Conservation (phyloP, 2,329 filamentous ascomycete species). For the Exophiala bonariae region DNA sequence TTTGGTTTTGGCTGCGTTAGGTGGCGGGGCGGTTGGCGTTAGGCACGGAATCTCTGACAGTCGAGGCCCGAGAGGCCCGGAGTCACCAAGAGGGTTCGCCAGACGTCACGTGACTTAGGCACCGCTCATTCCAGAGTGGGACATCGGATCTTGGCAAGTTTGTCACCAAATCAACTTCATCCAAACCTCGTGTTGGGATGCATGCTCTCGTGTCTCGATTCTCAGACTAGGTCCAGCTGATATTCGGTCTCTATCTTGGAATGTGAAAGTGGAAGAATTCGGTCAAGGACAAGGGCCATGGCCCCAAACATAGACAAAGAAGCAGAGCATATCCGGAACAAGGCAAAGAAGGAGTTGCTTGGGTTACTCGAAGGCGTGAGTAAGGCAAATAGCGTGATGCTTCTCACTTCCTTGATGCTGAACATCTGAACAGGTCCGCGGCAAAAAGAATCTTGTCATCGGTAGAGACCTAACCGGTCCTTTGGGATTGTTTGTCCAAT, state of each 20-base stretch:
- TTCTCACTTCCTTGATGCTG: slow-evolving; percentile 28
- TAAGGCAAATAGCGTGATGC: slow-evolving; percentile 33
- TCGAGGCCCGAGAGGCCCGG: neutral
- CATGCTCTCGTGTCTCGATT: too few relatives aligned
- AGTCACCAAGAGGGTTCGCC: too few relatives aligned
- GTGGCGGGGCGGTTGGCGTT: slow-evolving; percentile 1
- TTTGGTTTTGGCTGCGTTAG: slow-evolving; percentile 5
- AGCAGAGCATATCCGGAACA: slow-evolving; percentile 48
- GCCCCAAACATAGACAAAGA: slow-evolving; percentile 45
- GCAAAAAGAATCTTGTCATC: slow-evolving; percentile 97
- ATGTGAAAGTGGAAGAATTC: slow-evolving; percentile 20
- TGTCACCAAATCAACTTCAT: slow-evolving; percentile 6
- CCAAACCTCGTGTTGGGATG: too few relatives aligned
- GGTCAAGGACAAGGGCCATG: slow-evolving; percentile 33
- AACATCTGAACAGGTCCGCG: slow-evolving; percentile 70
- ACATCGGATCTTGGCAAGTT: slow-evolving; percentile 17
- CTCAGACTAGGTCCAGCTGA: neutral
- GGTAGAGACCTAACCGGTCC: slow-evolving; percentile 88
- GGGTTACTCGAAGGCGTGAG: slow-evolving; percentile 92
- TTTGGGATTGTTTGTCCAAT: slow-evolving; percentile 88
- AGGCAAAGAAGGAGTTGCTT: slow-evolving; percentile 82
- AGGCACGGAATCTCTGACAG: slow-evolving; percentile 5
- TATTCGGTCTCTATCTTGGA: slow-evolving; percentile 8
- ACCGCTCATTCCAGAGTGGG: neutral
- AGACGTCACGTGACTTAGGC: neutral